Base-by-base conservation (phyloP, 202 grass and related monocot species). In the Elaeis oleifera region DNA sequence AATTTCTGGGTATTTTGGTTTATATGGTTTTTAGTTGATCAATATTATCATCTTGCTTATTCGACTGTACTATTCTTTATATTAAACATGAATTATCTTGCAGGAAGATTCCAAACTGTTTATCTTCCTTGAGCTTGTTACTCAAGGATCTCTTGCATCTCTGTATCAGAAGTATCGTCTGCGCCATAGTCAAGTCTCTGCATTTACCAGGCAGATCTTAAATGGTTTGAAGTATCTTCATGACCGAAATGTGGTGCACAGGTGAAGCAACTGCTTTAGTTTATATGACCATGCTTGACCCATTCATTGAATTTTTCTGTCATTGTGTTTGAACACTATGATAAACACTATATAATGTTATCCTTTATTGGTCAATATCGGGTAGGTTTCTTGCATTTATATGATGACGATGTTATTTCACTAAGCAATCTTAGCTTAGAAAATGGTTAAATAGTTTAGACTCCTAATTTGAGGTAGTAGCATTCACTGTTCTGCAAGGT, bases 41-140 rank as follows among this genome's bases (percentile, higher is more conserved):
- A 44, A 44, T 44, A 44, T 8, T 44, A 14, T 44, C 36, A 44
- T 44, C 36, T 44, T 44, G 36, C 36, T 44, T 44, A 44, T 44
- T 44, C 1, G 25, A 53, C 22, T 59, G 7, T 75, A 64, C 61
- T 61, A 5, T 79, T 58, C 72, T 9, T 62, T 68, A 84, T 73
- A 18, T 68, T 44, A 44, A 13, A 44, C 36, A 44, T 44, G 36
- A 50, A 56, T 77, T 68, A 16, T 28, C 76, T 69, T 80, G 52
- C 82, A 97, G 94, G 88, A 86, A 80, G 87, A 92, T 66, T 83
- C 81, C 2, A 97, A 89, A 86, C 68, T 97, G 20, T 92, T 79
- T 74, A 97, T 97, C 53, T 92, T 97, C 67, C 76, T 97, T 58
- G 88, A 97, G 79, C 88, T 97, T 79, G 85, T 97, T 62, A 97